Evolutionary conservation across 306 rosid species (phyloP).

Genomic region (Medicago truncatula): MtrunA17r5.0-ANR NC_053045.1:62046001-62046500

Average conservation of each 20-base stretch:
- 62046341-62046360: no score
- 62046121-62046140: constrained; percentile 96
- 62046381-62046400: background rate
- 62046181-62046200: constrained; percentile 75
- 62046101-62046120: constrained; percentile 85
- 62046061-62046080: no score
- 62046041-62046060: no score
- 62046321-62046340: no score
- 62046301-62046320: no score
- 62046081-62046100: constrained; percentile 38
- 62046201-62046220: constrained; percentile 10
- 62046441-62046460: no score
- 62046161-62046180: constrained; percentile 75
- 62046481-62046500: background rate
- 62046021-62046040: constrained; percentile 61
- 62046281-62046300: no score
- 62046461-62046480: no score
- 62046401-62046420: no score
- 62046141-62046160: constrained; percentile 82
- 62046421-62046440: no score
- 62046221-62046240: background rate
- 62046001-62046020: constrained; percentile 67
- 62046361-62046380: background rate
- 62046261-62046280: no score
- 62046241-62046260: no score